Evolutionary conservation across 2,329 filamentous ascomycete genomes (phyloP), one percentile per base, ranked within the genome.

Genomic region (Fusarium sp.): DNA sequence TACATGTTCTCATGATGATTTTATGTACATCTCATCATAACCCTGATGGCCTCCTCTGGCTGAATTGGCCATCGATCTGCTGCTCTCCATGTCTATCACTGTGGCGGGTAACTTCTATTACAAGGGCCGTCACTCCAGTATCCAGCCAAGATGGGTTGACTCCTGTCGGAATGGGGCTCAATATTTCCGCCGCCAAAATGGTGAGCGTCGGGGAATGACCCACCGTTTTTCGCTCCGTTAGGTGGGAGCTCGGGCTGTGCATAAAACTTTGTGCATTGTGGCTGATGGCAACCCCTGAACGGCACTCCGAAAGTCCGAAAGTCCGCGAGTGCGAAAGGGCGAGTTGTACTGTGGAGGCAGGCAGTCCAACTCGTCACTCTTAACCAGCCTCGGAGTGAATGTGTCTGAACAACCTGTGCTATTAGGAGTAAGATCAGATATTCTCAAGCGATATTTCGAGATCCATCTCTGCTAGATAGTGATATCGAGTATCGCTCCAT

Each of bases 111-210:
- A 16, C 16, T 40, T 40, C 36, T 18, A 40, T 40, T 40, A 16
- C 10, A 18, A 40, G 9, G 5, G 36, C 36, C 36, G 36, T 16
- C 36, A 40, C 36, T 40, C 16, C 16, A 6, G 38, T 40, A 20
- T 16, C 36, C 38, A 13, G 11, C 38, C 38, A 23, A 23, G 20
- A 14, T 42, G 18, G 20, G 11, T 20, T 13, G 18, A 40, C 36
- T 13, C 36, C 46, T 36, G 20, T 29, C 61, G 61, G 61, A 59
- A 63, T 33, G 46, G 34, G 7, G 31, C 29, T 62, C 13, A 20
- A n/a, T 49, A 23, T 23, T 46, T 60, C 56, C 49, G 46, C 56
- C 49, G 46, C 3, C 7, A 34, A 59, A 58, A 62, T 54, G 54
- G 44, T 50, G 40, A 14, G 23, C 11, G 20, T 14, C 14, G 16